Evolutionary conservation across 257 asterid species (phyloP), one percentile per base, ranked within the genome.

Genomic region (Ligustrum vulgare): DNA sequence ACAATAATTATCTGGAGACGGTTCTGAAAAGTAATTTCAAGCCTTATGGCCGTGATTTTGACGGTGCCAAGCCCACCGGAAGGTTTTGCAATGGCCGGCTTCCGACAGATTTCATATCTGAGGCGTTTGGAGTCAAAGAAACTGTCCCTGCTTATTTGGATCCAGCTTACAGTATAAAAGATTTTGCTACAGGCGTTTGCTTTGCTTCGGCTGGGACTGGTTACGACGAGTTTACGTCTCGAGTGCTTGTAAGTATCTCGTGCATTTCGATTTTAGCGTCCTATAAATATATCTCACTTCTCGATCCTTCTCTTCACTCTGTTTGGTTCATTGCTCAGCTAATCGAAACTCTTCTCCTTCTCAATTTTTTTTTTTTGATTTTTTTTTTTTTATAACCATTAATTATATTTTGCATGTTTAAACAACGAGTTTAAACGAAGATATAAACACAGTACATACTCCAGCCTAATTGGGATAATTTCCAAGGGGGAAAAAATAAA

Each of bases 191-290:
- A 0, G 96, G 98, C 1, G 97, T 90, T 71, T 85, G 97, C 79
- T 93, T 93, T 77, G 97, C 98, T 51, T 93, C 97, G 5, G 97
- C 98, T 56, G 97, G 96, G 25, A 87, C 96, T 32, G 98, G 97
- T 18, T 91, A 80, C 37, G 94, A 93, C 22, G 84, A 84, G 77
- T 70, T 74, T 36, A 93, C 97, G 28, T 87, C 98, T 2, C 35
- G 80, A 41, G 81, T 92, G 58, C 86, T 87, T 36, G 96, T 89
- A 81, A 86, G 91, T 74, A 72, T 35, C 58, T 64, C 41, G n/a
- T 35, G 8, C n/a, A 12, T 43, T 32, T 62, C 13, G n/a, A 12
- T 45, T 45, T 45, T 15, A 45, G 15, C 8, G 20, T 56, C 25
- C 5, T 56, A 1, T 18, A 11, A n/a, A n/a, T n/a, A n/a, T n/a